Evolutionary conservation across 768 basidiomycete genomes (phyloP), one percentile per base, ranked within the genome.

Genomic region (Kwoniella sp.): DNA sequence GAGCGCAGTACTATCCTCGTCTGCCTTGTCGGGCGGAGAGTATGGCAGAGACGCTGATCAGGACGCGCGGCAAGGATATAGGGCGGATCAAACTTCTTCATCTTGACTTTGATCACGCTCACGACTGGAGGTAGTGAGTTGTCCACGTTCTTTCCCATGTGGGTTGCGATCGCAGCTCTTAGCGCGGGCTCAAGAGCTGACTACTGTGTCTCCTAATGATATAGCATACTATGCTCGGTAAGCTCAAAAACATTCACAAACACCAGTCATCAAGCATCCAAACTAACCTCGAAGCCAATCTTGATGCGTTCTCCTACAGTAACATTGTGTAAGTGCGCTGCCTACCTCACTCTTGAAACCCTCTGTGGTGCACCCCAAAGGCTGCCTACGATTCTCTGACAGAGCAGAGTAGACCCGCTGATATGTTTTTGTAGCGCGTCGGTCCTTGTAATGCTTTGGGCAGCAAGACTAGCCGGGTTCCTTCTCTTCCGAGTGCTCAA

Each of bases 401-500:
- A n/a, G 33, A 6, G 33, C 33, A 33, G 33, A 33, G 33, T n/a
- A n/a, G n/a, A n/a, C n/a, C n/a, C 13, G 33, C 40, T 44, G 17
- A 44, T 19, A 9, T 10, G 3, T 44, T 15, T 44, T 6, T 44
- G 24, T 55, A 75, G 71, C 25, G 75, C 73, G 8, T 73, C 73
- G 54, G 81, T 86, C 13, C 75, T 88, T n/a, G 84, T 87, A 25
- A 87, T 89, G 86, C 63, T 86, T 8, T 90, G 88, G 88, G 85
- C 88, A 0, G 76, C 82, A 13, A 79, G 88, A 29, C 55, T 88
- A 19, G 85, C 85, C 83, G 87, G 85, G 0, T 90, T 88, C 77
- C 81, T 88, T 4, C 82, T 88, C 26, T 87, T 85, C 78, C 85
- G 88, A n/a, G 87, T 90, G 4, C 71, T 90, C 48, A 88, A 86